Base-by-base conservation (phyloP, 495 filamentous ascomycete genomes). In the Penicillium herquei region DNA sequence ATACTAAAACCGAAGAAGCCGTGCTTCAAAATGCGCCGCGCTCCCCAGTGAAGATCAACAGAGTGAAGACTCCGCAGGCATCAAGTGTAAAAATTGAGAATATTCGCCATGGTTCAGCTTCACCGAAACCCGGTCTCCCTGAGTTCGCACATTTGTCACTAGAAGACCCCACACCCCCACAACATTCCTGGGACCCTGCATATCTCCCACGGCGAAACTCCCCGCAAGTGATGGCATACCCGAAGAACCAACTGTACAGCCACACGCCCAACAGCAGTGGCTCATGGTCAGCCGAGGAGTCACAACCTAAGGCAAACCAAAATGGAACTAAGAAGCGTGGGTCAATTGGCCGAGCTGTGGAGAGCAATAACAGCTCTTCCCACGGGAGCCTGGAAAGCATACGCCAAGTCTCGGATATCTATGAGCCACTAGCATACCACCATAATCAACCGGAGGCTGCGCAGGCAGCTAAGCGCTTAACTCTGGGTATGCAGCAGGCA, bases 341-440 rank as follows among this genome's bases (percentile, higher is more conserved):
- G 4, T 67, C 70, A 5, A 52, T 67, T 16, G 70, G 65, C 14
- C 68, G 55, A 16, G 60, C 56, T 39, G 59, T 34, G 2, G 44
- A 63, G 7, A 69, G 66, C 42, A 65, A 69, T 35, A 61, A 68
- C 9, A 67, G 59, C 42, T 77, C 73, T 13, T 76, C 74, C 7
- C 68, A 65, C 3, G 76, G 64, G 18, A 78, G 76, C 52, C 40
- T 75, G 39, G 74, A 76, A 50, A 77, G 75, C 49, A 59, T 61
- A 12, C 55, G 66, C 11, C 67, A 65, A 21, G 56, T 47, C 7
- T 61, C 68, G 14, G 76, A 79, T n/a, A 55, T 31, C 34, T 75
- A 73, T 52, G 74, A 78, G 45, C 77, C 80, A 32, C 52, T 81
- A 14, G 66, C 80, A 13, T 82, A 84, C 54, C 74, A 79, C 52